Evolutionary conservation across 202 grass and related monocot species (phyloP).

Genomic region (Miscanthus sacchariflorus): DNA sequence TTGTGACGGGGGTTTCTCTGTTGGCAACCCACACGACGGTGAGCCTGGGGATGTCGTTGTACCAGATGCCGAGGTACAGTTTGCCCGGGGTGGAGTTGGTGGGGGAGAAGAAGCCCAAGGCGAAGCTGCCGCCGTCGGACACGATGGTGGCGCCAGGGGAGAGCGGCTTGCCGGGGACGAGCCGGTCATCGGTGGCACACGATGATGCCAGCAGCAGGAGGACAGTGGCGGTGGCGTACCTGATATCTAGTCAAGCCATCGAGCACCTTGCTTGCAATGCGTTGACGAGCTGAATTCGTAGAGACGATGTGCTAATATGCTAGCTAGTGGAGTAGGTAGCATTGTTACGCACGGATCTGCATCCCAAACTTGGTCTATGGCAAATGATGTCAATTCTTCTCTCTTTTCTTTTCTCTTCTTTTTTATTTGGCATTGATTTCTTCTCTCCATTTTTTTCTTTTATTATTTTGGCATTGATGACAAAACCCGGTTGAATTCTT

Average conservation of each 20-base stretch:
- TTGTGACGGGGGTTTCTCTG: not conserved
- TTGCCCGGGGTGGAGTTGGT: conserved; percentile 2
- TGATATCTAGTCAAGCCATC: not conserved
- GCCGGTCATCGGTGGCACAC: not conserved
- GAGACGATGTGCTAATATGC: not conserved
- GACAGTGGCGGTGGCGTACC: not conserved
- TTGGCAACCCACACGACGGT: conserved; percentile 27
- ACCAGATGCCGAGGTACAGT: conserved; percentile 52
- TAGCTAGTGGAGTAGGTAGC: not conserved
- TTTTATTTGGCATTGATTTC: not conserved
- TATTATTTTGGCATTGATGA: not conserved
- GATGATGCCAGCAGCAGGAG: not conserved
- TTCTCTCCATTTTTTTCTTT: not conserved
- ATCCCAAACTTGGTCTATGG: not conserved
- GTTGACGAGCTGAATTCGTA: not conserved
- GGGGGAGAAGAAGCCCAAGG: conserved; percentile 56
- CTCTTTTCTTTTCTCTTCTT: not conserved
- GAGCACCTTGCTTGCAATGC: not conserved
- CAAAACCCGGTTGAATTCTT: not conserved
- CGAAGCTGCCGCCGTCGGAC: conserved; percentile 18
- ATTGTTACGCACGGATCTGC: not conserved
- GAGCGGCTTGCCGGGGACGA: not conserved
- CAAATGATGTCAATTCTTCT: not conserved
- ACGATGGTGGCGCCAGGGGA: not conserved
- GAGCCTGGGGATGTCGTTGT: conserved; percentile 30